Percentiles rank a stretch among this genome's conserved stretches.
phyloP scores from a whole-genome alignment of 2,329 filamentous ascomycete species.

The Neopestalotiopsis sp. region DNA sequence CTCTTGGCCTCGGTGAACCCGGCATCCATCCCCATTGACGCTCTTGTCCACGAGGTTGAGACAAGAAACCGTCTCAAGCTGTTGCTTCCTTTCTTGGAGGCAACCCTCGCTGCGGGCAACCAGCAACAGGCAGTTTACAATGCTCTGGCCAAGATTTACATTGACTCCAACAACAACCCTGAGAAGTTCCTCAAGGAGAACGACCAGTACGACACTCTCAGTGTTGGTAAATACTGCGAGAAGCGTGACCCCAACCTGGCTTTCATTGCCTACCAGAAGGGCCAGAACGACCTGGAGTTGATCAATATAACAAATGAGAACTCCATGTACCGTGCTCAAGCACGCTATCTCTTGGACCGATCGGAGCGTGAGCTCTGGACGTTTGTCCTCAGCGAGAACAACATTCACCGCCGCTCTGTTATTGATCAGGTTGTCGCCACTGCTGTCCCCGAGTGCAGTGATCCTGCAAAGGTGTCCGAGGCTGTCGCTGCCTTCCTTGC shows the following conservation, averaged over 20 bases:
- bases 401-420: slow-evolving; percentile 89
- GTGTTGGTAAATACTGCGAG: slow-evolving; percentile 97
- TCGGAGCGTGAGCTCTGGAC: slow-evolving; percentile 90
- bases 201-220: slow-evolving; percentile 90
- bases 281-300: slow-evolving; percentile 94
- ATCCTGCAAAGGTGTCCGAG: slow-evolving; percentile 92
- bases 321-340: slow-evolving; percentile 99
- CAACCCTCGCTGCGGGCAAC: slow-evolving; percentile 86
- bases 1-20: slow-evolving; percentile 85
- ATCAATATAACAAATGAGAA: slow-evolving; percentile 99
- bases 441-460: slow-evolving; percentile 88
- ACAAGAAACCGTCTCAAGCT: slow-evolving; percentile 94
- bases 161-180: slow-evolving; percentile 97
- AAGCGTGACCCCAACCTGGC: slow-evolving; percentile 96
- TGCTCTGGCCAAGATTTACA: slow-evolving; percentile 98
- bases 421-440: slow-evolving; percentile 97
- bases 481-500: slow-evolving; percentile 93
- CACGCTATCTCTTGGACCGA: slow-evolving; percentile 90
- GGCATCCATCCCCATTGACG: slow-evolving; percentile 86
- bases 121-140: slow-evolving; percentile 98
- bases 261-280: slow-evolving; percentile 94
- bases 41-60: slow-evolving; percentile 94
- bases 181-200: slow-evolving; percentile 98
- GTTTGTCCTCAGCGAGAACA: slow-evolving; percentile 95
- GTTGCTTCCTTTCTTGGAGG: slow-evolving; percentile 92